Percentiles rank a stretch among this genome's conserved stretches.
phyloP scores from a whole-genome alignment of 129 eudicot species.

The Centaurea solstitialis region DNA sequence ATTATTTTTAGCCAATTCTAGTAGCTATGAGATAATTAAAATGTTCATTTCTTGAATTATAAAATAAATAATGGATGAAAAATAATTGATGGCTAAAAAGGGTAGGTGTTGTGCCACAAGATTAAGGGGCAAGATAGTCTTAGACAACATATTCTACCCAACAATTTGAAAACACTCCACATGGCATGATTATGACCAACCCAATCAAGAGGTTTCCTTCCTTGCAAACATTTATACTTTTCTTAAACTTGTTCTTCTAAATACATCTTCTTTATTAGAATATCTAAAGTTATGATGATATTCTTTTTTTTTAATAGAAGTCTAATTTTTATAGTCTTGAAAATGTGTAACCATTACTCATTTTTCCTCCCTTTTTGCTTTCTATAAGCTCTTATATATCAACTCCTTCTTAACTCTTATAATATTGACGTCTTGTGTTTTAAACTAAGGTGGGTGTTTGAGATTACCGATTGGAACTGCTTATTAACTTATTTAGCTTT shows the following conservation, averaged over 20 bases:
- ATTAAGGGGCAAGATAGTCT: slow-evolving; percentile 24
- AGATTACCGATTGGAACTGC: no score
- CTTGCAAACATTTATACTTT: slow-evolving; percentile 17
- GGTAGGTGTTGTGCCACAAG: slow-evolving; percentile 14
- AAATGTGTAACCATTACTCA: not conserved
- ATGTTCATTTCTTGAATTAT: not conserved
- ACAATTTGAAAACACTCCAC: slow-evolving; percentile 32
- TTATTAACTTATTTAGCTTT: no score
- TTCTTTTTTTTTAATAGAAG: no score
- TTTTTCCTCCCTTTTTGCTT: no score
- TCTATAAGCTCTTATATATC: not conserved
- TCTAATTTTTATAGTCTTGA: no score
- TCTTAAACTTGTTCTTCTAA: not conserved
- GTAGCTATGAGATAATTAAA: not conserved
- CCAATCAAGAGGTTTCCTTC: slow-evolving; percentile 33
- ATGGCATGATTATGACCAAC: slow-evolving; percentile 39
- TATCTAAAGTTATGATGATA: not conserved
- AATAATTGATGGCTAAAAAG: slow-evolving; percentile 7
- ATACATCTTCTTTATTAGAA: not conserved
- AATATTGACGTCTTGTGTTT: not conserved
- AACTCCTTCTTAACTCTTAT: not conserved
- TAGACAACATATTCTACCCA: slow-evolving; percentile 20
- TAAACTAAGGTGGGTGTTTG: not conserved
- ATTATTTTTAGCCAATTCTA: no score
- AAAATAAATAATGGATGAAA: not conserved